phyloP scores from a whole-genome alignment of 768 basidiomycete species.

The Infundibulicybe gibba region DNA sequence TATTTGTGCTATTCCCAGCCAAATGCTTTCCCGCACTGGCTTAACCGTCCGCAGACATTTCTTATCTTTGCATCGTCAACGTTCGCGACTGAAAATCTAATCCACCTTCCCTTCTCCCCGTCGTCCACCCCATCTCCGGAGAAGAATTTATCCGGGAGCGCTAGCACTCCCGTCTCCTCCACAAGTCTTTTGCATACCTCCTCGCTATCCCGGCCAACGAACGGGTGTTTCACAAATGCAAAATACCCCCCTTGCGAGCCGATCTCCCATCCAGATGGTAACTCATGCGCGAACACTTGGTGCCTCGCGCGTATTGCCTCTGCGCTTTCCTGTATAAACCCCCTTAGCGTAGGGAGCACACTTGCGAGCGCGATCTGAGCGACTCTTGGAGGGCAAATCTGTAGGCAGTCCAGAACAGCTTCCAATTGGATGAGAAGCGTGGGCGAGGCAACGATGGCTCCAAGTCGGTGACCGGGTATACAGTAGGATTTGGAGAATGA shows the following conservation, averaged over 20 bases:
- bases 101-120: slow-evolving; percentile 53
- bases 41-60: slow-evolving; percentile 49
- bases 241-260: slow-evolving; percentile 72
- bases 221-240: slow-evolving; percentile 74
- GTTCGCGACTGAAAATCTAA: slow-evolving; percentile 81
- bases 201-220: slow-evolving; percentile 36
- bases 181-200: slow-evolving; percentile 61
- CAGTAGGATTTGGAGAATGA: slow-evolving; percentile 82
- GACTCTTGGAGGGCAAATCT: slow-evolving; percentile 75
- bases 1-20: slow-evolving; percentile 26
- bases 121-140: slow-evolving; percentile 14
- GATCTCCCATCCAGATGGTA: slow-evolving; percentile 58
- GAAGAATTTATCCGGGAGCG: slow-evolving; percentile 68
- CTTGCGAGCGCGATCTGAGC: slow-evolving; percentile 64
- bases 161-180: slow-evolving; percentile 57
- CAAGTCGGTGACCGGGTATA: slow-evolving; percentile 81
- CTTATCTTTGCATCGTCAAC: slow-evolving; percentile 60
- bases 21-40: slow-evolving; percentile 30
- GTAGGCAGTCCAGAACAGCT: slow-evolving; percentile 70
- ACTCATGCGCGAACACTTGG: slow-evolving; percentile 41
- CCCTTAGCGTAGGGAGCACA: slow-evolving; percentile 48
- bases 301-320: slow-evolving; percentile 48
- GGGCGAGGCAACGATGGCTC: slow-evolving; percentile 63
- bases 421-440: slow-evolving; percentile 42
- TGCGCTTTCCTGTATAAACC: slow-evolving; percentile 51